Percentiles rank a stretch among this genome's conserved stretches.
phyloP scores from a whole-genome alignment of 78 protist species.

The Dictyostelium intermedium region DNA sequence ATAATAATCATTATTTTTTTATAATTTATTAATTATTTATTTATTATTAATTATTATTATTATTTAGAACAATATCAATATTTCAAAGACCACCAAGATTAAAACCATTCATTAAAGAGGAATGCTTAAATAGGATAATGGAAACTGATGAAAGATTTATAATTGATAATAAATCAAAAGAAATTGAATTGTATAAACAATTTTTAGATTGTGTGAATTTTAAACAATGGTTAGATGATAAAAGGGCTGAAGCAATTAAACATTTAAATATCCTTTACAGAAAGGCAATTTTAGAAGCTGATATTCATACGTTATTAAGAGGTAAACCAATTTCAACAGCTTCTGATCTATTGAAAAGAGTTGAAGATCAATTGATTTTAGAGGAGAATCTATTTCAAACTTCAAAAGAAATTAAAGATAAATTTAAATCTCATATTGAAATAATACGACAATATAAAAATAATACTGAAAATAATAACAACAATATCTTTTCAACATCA shows the following conservation, averaged over 20 bases:
- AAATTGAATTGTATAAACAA: slow-evolving; percentile 65
- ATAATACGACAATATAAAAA: slow-evolving; percentile 28
- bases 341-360: slow-evolving; percentile 33
- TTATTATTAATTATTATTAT: neutral
- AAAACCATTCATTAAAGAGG: slow-evolving; percentile 36
- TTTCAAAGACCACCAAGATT: slow-evolving; percentile 76
- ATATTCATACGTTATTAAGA: slow-evolving; percentile 24
- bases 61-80: slow-evolving; percentile 59
- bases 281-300: slow-evolving; percentile 60
- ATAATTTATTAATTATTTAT: neutral
- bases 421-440: slow-evolving; percentile 38
- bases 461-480: neutral
- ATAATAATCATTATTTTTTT: slow-evolving; percentile 22
- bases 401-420: slow-evolving; percentile 54
- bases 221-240: slow-evolving; percentile 73
- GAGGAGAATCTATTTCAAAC: slow-evolving; percentile 68
- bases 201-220: slow-evolving; percentile 65
- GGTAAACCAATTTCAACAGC: slow-evolving; percentile 35
- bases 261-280: slow-evolving; percentile 51
- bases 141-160: slow-evolving; percentile 37
- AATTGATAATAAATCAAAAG: slow-evolving; percentile 42
- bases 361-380: slow-evolving; percentile 69
- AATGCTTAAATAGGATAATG: slow-evolving; percentile 10
- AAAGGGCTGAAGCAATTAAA: slow-evolving; percentile 48
- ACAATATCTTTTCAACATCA: neutral